Base-by-base conservation (phyloP, 805 yeast species). In the Nakazawaea siamensis region DNA sequence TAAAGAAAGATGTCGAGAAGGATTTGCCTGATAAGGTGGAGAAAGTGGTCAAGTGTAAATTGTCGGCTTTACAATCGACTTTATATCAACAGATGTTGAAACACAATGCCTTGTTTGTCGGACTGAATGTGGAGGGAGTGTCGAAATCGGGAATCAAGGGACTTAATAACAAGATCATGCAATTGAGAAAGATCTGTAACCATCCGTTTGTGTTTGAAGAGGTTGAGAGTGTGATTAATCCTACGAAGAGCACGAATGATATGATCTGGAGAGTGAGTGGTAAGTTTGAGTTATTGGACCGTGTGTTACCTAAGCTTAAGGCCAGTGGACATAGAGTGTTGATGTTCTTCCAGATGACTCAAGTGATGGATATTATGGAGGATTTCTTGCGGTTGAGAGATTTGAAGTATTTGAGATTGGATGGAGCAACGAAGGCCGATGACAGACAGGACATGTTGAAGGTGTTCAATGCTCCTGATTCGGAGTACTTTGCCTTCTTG, bases 181-280 rank as follows among this genome's bases (percentile, higher is more conserved):
- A 83, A 54, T 62, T 83, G 55, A 69, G 88, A 56, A 83, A 83
- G 57, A 80, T 83, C 41, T 82, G 90, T 60, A 83, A 83, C 50
- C 94, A 83, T 67, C 94, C 94, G 3, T 83, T 76, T 60, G 92
- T 83, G 3, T 83, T 80, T 52, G 90, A 80, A 51, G 90, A 81
- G 47, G 83, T 83, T 35, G 94, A 83, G 52, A 67, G 72, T 40
- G 69, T 76, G 24, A 64, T 82, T 31, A 76, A 82, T 45, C 81
- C 86, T 7, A 58, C 70, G 2, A 67, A 67, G 45, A 64, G 67
- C 35, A 78, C 84, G 10, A 75, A 77, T 47, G 79, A 79, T 42
- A 60, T 73, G 25, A 69, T 85, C 35, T 82, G 86, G 80, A 69
- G 92, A 60, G 71, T 70, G 20, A 69, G 85, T 34, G 94, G 94